Evolutionary conservation across 1,284 basidiomycete species (phyloP).

Genomic region (Trichosporon ovoides): DNA sequence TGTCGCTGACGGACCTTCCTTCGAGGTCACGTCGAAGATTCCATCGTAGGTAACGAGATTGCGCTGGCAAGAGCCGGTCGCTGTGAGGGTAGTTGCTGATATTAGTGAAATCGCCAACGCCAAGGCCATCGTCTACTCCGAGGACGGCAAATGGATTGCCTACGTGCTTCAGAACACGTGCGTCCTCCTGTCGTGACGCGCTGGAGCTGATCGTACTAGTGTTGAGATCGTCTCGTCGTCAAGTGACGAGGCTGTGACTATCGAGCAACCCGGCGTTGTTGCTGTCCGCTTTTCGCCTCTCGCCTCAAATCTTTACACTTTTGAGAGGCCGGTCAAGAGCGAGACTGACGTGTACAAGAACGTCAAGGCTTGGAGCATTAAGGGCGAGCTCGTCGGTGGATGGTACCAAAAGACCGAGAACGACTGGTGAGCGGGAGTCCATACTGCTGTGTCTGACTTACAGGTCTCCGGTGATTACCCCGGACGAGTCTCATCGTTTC

Average conservation of each 20-base stretch:
- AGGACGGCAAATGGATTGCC: constrained; percentile 79
- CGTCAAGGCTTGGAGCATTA: constrained; percentile 43
- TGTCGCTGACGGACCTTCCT: constrained; percentile 77
- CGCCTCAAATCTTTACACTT: constrained; percentile 86
- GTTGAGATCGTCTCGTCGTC: constrained; percentile 34
- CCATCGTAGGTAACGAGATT: constrained; percentile 47
- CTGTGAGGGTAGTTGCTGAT: constrained; percentile 52
- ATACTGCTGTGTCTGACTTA: background rate
- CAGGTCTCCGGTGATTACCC: constrained; percentile 80
- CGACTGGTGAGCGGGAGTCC: constrained; percentile 36
- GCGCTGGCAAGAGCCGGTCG: background rate
- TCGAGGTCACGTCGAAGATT: constrained; percentile 63
- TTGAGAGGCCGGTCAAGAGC: constrained; percentile 64
- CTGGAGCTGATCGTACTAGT: constrained; percentile 24
- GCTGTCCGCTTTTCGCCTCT: constrained; percentile 88
- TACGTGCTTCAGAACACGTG: constrained; percentile 70
- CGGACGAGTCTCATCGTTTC: constrained; percentile 82
- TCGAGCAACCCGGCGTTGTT: constrained; percentile 61
- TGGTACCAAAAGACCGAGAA: constrained; percentile 47
- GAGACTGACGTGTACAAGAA: constrained; percentile 48
- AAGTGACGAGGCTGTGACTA: constrained; percentile 24
- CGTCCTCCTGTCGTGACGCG: constrained; percentile 38
- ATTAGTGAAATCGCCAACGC: constrained; percentile 52
- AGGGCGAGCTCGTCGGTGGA: constrained; percentile 41
- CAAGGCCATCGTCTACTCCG: constrained; percentile 75